Evolutionary conservation across 2,329 filamentous ascomycete genomes (phyloP).

Genomic region (Monilinia aucupariae): DNA sequence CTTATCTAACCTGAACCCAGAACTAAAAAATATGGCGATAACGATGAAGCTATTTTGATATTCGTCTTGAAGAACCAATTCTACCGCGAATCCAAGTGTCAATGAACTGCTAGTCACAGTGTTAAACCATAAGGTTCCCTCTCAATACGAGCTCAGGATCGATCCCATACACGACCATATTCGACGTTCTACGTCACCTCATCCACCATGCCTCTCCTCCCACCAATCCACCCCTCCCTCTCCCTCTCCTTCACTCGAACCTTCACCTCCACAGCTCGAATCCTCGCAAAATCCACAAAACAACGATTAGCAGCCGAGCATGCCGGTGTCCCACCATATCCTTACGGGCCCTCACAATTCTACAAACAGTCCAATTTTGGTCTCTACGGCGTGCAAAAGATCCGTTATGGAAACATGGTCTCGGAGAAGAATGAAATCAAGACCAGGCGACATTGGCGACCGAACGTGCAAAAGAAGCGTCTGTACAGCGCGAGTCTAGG

Average conservation of each 20-base stretch:
- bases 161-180: not conserved
- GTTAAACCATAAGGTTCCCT: not conserved
- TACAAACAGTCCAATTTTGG: constrained; percentile 79
- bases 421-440: constrained; percentile 63
- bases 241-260: constrained; percentile 32
- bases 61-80: not conserved
- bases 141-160: not conserved
- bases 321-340: constrained; percentile 54
- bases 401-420: constrained; percentile 76
- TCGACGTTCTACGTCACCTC: not conserved
- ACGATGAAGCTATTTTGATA: constrained; percentile 3
- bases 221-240: constrained; percentile 28
- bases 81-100: not conserved
- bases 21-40: constrained; percentile 7
- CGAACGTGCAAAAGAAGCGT: constrained; percentile 59
- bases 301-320: constrained; percentile 35
- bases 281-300: constrained; percentile 36
- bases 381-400: constrained; percentile 63
- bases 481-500: constrained; percentile 60
- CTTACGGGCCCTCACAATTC: constrained; percentile 61
- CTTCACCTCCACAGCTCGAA: constrained; percentile 33
- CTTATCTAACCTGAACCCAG: not conserved
- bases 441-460: constrained; percentile 66
- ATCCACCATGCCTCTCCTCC: constrained; percentile 26
- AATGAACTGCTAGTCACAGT: not conserved